Base-by-base conservation (phyloP, 2,329 filamentous ascomycete species). In the Daldinia sp. region DNA sequence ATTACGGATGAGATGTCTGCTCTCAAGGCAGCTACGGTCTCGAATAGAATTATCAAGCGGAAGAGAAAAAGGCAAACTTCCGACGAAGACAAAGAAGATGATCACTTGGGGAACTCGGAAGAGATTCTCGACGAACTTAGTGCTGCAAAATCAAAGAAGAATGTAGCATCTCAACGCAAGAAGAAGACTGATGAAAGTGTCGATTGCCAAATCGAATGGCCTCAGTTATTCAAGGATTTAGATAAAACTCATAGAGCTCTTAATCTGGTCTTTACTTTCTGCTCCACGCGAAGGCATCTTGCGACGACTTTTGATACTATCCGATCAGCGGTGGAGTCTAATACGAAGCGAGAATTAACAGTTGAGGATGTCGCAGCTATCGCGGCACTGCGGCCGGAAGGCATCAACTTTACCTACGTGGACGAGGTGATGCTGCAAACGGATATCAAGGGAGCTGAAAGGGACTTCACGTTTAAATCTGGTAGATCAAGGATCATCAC, bases 261-360 rank as follows among this genome's bases (percentile, higher is more conserved):
- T 67, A 99, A 97, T 74, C 82, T 98, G 1, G 93, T 98, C 0
- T 97, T 93, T 75, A 98, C 96, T 0, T 98, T 99, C 77, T 97
- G 93, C 82, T 96, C 90, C 77, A 95, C 95, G 0, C 90, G 96
- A 51, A 98, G 97, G 78, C 93, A 98, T 75, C 86, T 98, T 30
- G 90, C 93, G 0, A 98, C 96, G 0, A 98, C 95, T 0, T 93
- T 98, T 72, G 92, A 96, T 15, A 97, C 92, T 5, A 92, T 99
- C 53, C 93, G 90, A 73, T 87, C 89, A 7, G 88, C 95, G 0
- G 95, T 98, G 0, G 93, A 98, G 79, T 88, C 88, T 0, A 93
- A 98, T 76, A 94, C 90, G 67, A 90, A 92, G 74, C 86, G 88
- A 26, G 83, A 89, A 18, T 80, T 99, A 46, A 84, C 84, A 0